Evolutionary conservation across 1,284 basidiomycete species (phyloP), one percentile per base, ranked within the genome.

Genomic region (Trichosporon faecale): DNA sequence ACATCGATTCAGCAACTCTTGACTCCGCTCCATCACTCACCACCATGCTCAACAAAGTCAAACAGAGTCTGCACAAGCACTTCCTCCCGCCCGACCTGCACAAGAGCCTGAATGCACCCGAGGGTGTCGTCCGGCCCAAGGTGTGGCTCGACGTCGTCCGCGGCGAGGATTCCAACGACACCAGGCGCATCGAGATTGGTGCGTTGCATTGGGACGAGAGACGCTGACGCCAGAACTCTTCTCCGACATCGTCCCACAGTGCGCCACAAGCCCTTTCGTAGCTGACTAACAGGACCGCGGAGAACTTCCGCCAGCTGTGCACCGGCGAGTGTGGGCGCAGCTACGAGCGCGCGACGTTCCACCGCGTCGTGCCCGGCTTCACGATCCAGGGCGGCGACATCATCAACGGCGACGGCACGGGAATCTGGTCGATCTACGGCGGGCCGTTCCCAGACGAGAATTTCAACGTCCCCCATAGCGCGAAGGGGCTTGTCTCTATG

Each of bases 301-400:
- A 70, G 35, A 73, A 73, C 72, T 73, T 73, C 31, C 25, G 64
- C 23, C 37, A 69, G 46, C 68, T 73, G 40, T 68, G 65, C 29
- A 65, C 35, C 18, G 57, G 64, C 27, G 33, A 65, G 40, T 67
- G 66, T 21, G 46, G 14, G 16, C 33, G 37, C 3, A 27, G 25
- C 18, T 73, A 73, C 40, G 29, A 60, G 46, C 66, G 64, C 21
- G 3, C 57, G 6, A 44, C 35, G 9, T 73, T 73, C 66, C 72
- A 73, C 69, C 72, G 72, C 23, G 68, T 73, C 37, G 57, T 73
- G 5, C 68, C 70, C n/a, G 86, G 88, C 75, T 94, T 95, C 80
- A 94, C 95, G 92, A 88, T 93, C 67, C 91, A 91, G 82, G 90
- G 88, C 66, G 90, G 90, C 68, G 86, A 87, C 77, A 86, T 86